Percentiles rank a stretch among this genome's conserved stretches.
These are phyloP conservation scores for Graphium sp. DNA, from an alignment of 2,329 filamentous ascomycete species.

Conservation along the genomic window DNA sequence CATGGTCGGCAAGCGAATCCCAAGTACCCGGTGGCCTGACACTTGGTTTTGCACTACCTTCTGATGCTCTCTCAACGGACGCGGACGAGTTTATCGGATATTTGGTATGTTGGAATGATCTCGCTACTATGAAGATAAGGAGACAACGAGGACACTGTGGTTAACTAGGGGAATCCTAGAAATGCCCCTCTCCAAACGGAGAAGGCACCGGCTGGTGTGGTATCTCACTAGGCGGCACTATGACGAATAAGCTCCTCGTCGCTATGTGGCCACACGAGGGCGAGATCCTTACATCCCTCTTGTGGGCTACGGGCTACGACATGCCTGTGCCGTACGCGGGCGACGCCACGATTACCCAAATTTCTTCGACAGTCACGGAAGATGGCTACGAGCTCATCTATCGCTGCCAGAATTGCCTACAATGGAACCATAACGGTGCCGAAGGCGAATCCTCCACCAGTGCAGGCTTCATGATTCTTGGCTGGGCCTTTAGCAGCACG, in stretches of 20 bases:
- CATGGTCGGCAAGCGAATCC: constrained; percentile 20
- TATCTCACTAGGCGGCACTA: constrained; percentile 34
- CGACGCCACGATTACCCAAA: constrained; percentile 41
- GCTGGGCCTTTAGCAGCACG: constrained; percentile 34
- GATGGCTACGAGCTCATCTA: constrained; percentile 48
- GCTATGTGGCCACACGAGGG: constrained; percentile 37
- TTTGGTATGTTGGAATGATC: constrained; percentile 30
- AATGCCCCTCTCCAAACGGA: constrained; percentile 24
- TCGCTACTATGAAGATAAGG: too few species aligned
- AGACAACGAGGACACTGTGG: neutral
- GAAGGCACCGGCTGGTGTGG: constrained; percentile 38
- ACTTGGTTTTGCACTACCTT: constrained; percentile 36
- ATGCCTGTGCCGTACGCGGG: constrained; percentile 42
- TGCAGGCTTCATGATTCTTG: constrained; percentile 26
- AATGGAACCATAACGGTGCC: constrained; percentile 30
- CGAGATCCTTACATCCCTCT: constrained; percentile 37
- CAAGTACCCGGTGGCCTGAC: constrained; percentile 25
- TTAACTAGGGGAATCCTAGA: constrained; percentile 12
- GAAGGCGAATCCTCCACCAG: constrained; percentile 26
- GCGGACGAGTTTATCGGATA: constrained; percentile 41
- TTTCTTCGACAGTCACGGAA: constrained; percentile 37
- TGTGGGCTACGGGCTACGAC: constrained; percentile 39
- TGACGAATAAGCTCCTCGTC: constrained; percentile 40
- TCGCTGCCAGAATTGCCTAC: constrained; percentile 40
- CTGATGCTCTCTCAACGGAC: constrained; percentile 24